A percentile compares a stretch with the other conserved stretches of the same genome.
Evolutionary conservation across 2,329 filamentous ascomycete species (phyloP).

Genomic region (Colletotrichum truncatum): DNA sequence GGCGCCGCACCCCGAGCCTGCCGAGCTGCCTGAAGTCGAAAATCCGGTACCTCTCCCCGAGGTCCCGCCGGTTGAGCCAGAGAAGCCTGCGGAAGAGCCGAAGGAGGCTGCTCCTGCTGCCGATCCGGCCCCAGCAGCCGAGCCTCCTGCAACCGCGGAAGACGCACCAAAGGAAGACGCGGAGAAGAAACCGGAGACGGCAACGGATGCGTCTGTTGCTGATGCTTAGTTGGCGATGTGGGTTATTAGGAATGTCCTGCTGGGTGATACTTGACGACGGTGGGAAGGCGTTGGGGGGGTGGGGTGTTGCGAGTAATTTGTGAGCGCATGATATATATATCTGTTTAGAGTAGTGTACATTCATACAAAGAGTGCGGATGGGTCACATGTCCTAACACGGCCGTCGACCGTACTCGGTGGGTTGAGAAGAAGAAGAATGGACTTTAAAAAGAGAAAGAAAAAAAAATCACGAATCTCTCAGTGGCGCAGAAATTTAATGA

Average conservation of each 20-base stretch:
- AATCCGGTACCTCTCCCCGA: constrained; percentile 18
- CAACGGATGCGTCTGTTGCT: neutral
- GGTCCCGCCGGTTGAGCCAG: constrained; percentile 5
- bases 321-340: neutral
- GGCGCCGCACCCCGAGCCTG: constrained; percentile 16
- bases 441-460: no score
- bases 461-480: no score
- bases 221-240: constrained; percentile 5
- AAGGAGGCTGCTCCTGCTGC: neutral
- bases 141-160: neutral
- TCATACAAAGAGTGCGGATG: neutral
- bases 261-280: neutral
- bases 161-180: neutral
- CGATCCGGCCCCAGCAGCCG: neutral
- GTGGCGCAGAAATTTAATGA: no score
- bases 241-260: neutral
- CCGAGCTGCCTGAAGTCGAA: constrained; percentile 12
- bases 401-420: no score
- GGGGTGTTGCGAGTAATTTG: no score
- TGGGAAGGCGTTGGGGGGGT: neutral
- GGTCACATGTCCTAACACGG: no score
- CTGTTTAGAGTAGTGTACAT: neutral
- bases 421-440: no score
- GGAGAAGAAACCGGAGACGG: neutral
- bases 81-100: constrained; percentile 2